Base-by-base conservation (phyloP, 352 stramenopile genomes). In the Salisapilia sapeloensis region DNA sequence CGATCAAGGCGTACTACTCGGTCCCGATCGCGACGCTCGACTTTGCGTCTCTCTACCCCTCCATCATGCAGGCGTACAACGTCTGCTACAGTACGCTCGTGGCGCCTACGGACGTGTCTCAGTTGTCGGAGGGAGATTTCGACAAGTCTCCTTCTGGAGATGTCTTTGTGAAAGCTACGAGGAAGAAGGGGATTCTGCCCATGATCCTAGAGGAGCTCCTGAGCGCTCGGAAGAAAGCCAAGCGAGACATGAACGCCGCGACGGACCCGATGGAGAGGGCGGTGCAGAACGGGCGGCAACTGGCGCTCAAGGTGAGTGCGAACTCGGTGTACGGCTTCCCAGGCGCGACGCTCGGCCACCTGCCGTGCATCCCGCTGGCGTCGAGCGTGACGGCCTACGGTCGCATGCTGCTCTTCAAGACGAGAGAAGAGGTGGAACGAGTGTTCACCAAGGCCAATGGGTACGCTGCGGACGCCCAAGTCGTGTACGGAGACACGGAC, bases 241-340 rank as follows among this genome's bases (percentile, higher is more conserved):
- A 99, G 64, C 92, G 91, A 32, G 96, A 99, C 54, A 99, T 99
- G 95, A 97, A 96, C 38, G 89, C 83, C n/a, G 92, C 96, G 11
- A 96, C 86, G 0, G 96, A 98, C 50, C 90, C 96, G 9, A 97
- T 99, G 69, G 90, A 97, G 60, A 97, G 97, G 41, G 93, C 94
- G 10, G 95, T 99, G 22, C 95, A 99, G 51, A 99, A 99, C 60
- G 96, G 95, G 42, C 89, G 96, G 11, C 93, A 98, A 53, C 48
- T 95, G 11, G 83, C 86, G 4, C 61, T 98, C 11, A 99, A 99
- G 50, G 66, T 98, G 22, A 97, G 83, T 17, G 95, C 94, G 20
- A 99, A 99, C 69, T 98, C 90, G 12, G 95, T 99, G 15, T 99
- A 99, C 46, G 96, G 96, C n/a, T 99, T 99, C 53, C 99, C 95